These are phyloP conservation scores for Globisporangium camurandrum DNA, from an alignment of 352 stramenopile species.

Conservation along the genomic window DNA sequence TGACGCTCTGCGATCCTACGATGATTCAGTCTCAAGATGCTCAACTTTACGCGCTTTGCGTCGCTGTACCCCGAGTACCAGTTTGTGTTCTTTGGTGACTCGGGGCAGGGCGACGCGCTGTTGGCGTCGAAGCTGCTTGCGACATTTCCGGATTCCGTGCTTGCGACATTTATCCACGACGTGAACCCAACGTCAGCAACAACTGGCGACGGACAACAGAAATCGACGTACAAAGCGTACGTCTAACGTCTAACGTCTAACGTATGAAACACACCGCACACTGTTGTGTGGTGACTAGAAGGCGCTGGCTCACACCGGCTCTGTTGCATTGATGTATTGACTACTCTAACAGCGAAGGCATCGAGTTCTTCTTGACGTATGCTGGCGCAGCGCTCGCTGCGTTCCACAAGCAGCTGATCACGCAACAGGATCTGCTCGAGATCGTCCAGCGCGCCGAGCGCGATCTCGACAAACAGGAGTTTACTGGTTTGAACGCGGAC, in stretches of 20 bases:
- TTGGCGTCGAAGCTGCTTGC: conserved; percentile 56
- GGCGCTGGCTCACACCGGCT: too few species aligned
- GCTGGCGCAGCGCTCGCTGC: conserved; percentile 44
- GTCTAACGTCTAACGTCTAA: too few species aligned
- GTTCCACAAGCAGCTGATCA: conserved; percentile 54
- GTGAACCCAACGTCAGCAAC: conserved; percentile 44
- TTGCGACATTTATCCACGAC: conserved; percentile 77
- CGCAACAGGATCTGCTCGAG: conserved; percentile 33
- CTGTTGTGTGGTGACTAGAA: too few species aligned
- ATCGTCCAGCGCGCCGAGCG: conserved; percentile 31
- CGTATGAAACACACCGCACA: too few species aligned
- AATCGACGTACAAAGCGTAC: conserved; percentile 53
- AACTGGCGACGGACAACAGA: conserved; percentile 57
- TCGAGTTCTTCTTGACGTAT: conserved; percentile 74
- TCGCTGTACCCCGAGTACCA: conserved; percentile 78
- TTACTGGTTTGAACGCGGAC: conserved; percentile 31
- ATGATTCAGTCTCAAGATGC: conserved; percentile 47
- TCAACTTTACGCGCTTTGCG: conserved; percentile 76
- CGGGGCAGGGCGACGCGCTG: conserved; percentile 68
- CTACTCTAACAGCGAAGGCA: conserved; percentile 33
- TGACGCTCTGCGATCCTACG: neutral
- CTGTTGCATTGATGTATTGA: neutral
- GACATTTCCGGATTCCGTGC: conserved; percentile 47
- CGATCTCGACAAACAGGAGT: conserved; percentile 41
- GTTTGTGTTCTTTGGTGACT: conserved; percentile 84